A percentile compares a stretch with the other conserved stretches of the same genome.
phyloP scores from a whole-genome alignment of 495 filamentous ascomycete genomes.

The Hypoxylon lienhwacheense region DNA sequence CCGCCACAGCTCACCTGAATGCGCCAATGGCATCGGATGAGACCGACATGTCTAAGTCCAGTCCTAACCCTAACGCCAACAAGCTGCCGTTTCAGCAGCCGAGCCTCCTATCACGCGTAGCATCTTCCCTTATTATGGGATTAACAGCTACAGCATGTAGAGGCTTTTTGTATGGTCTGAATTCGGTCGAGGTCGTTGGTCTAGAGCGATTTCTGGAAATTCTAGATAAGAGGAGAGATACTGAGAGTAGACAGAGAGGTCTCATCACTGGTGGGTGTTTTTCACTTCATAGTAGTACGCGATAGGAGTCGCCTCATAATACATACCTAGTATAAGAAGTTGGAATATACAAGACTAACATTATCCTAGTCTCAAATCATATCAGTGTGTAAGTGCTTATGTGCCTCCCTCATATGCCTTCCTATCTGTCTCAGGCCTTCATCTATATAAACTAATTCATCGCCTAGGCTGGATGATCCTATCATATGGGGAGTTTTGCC shows the following conservation, averaged over 20 bases:
- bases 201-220: slow-evolving; percentile 74
- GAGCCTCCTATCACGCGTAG: slow-evolving; percentile 55
- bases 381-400: slow-evolving; percentile 80
- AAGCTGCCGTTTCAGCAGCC: slow-evolving; percentile 39
- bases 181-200: slow-evolving; percentile 66
- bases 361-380: slow-evolving; percentile 82
- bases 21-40: slow-evolving; percentile 26
- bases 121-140: slow-evolving; percentile 59
- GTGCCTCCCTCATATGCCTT: too few species aligned
- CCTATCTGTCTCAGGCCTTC: neutral
- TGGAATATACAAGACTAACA: slow-evolving; percentile 10
- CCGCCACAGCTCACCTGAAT: neutral
- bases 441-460: slow-evolving; percentile 15
- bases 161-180: slow-evolving; percentile 53
- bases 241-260: slow-evolving; percentile 68
- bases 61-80: slow-evolving; percentile 17
- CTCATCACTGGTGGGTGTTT: slow-evolving; percentile 75
- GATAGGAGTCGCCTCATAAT: neutral
- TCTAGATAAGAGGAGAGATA: slow-evolving; percentile 70
- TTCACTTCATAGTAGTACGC: neutral
- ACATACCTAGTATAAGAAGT: neutral
- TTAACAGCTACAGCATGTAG: slow-evolving; percentile 48
- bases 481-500: slow-evolving; percentile 89
- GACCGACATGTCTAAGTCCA: slow-evolving; percentile 21
- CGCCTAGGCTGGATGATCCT: slow-evolving; percentile 83